phyloP scores from a whole-genome alignment of 768 basidiomycete genomes.

The Strobilomyces confusus region DNA sequence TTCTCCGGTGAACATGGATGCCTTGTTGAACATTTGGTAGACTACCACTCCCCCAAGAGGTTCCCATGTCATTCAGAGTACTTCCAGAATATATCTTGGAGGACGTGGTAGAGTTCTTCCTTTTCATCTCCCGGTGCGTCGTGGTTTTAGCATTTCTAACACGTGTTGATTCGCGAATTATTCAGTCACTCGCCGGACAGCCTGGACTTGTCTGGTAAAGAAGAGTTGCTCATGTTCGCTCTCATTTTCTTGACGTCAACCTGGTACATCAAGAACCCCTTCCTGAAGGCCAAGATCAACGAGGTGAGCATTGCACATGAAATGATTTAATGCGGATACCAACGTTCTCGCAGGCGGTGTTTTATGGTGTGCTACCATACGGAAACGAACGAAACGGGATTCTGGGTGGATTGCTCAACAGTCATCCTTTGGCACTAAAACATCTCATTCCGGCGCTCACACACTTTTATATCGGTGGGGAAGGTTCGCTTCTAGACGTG shows the following conservation, averaged over 20 bases:
- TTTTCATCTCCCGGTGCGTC: constrained; percentile 76
- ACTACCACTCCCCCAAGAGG: constrained; percentile 79
- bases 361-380: constrained; percentile 67
- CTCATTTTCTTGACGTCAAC: constrained; percentile 91
- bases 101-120: constrained; percentile 86
- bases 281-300: constrained; percentile 93
- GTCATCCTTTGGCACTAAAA: constrained; percentile 78
- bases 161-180: constrained; percentile 1
- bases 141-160: neutral
- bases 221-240: constrained; percentile 80
- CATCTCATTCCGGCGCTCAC: constrained; percentile 90
- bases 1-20: neutral
- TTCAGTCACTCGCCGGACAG: constrained; percentile 69
- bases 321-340: neutral
- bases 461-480: constrained; percentile 89
- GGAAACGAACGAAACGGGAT: constrained; percentile 66
- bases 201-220: constrained; percentile 79
- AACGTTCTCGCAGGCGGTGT: constrained; percentile 51
- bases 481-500: neutral
- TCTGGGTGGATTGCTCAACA: constrained; percentile 78
- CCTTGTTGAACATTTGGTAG: constrained; percentile 37
- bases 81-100: constrained; percentile 94
- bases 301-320: constrained; percentile 49
- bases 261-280: constrained; percentile 98
- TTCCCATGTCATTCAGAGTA: constrained; percentile 79